A percentile compares a stretch with the other conserved stretches of the same genome.
Conservation (phyloP, 371 early-diverging fungal genomes). For the Mortierella sp. region DNA sequence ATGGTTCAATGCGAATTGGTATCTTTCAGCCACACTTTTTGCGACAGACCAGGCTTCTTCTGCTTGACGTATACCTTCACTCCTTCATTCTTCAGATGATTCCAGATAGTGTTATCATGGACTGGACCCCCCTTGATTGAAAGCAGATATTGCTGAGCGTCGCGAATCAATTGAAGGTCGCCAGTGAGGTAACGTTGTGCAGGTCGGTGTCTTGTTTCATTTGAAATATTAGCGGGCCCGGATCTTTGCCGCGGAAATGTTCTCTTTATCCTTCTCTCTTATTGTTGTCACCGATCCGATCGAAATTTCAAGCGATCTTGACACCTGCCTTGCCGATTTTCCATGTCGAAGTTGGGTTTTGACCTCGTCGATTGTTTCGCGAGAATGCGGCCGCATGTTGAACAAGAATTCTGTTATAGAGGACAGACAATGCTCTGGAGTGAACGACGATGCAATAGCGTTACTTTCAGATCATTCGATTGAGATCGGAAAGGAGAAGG, state of each 20-base stretch:
- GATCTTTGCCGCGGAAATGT: background rate
- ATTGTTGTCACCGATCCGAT: background rate
- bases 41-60: background rate
- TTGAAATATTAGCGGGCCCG: background rate
- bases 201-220: background rate
- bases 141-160: constrained; percentile 5
- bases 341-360: background rate
- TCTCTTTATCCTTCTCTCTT: background rate
- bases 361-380: too few species aligned
- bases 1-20: constrained; percentile 1
- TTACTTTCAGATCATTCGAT: too few species aligned
- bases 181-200: background rate
- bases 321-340: background rate
- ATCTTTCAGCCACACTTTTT: background rate
- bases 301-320: background rate
- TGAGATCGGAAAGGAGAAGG: too few species aligned
- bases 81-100: constrained; percentile 1
- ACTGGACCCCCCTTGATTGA: background rate
- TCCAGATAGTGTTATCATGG: background rate
- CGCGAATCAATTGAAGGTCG: background rate
- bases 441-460: too few species aligned
- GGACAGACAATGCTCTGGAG: too few species aligned
- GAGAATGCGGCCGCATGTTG: background rate
- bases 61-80: constrained; percentile 2
- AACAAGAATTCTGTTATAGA: background rate